These are phyloP conservation scores for Tylopilus plumbeoviolaceoides DNA, from an alignment of 768 basidiomycete species.

Conservation along the genomic window DNA sequence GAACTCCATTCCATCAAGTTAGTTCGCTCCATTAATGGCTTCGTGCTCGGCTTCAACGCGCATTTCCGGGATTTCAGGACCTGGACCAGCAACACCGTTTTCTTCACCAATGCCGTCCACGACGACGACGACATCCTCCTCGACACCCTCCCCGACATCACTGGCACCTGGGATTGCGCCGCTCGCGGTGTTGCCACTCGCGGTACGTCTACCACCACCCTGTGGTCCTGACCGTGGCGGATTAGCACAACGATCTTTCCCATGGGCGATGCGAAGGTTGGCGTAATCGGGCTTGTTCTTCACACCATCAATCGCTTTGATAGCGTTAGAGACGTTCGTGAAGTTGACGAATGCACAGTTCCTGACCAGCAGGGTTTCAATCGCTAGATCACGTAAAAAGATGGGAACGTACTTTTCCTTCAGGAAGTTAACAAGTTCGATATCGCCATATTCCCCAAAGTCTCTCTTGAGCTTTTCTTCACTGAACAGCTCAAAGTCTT, in stretches of 20 bases:
- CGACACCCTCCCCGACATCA: constrained; percentile 19
- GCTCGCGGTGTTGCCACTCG: constrained; percentile 36
- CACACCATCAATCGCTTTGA: constrained; percentile 97
- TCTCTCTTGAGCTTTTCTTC: constrained; percentile 90
- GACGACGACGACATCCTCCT: constrained; percentile 25
- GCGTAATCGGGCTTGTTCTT: constrained; percentile 90
- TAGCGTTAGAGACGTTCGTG: constrained; percentile 90
- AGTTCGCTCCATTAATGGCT: constrained; percentile 22
- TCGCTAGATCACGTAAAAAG: constrained; percentile 3
- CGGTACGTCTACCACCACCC: constrained; percentile 59
- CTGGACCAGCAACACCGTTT: constrained; percentile 19
- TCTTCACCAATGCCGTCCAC: constrained; percentile 26
- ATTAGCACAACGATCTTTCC: constrained; percentile 94
- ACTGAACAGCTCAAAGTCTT: constrained; percentile 89
- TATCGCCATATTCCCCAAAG: constrained; percentile 94
- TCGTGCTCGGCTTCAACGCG: constrained; percentile 37
- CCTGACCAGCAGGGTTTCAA: constrained; percentile 37
- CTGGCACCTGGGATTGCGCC: constrained; percentile 9
- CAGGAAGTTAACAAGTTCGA: constrained; percentile 93
- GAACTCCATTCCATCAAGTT: constrained; percentile 11
- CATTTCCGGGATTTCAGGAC: constrained; percentile 38
- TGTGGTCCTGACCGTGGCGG: constrained; percentile 82
- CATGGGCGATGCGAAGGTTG: constrained; percentile 86
- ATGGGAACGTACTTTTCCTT: constrained; percentile 79
- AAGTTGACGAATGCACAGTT: constrained; percentile 97